Evolutionary conservation across 371 early-diverging fungal genomes (phyloP).

Genomic region (Syncephalastrum monosporum): DNA sequence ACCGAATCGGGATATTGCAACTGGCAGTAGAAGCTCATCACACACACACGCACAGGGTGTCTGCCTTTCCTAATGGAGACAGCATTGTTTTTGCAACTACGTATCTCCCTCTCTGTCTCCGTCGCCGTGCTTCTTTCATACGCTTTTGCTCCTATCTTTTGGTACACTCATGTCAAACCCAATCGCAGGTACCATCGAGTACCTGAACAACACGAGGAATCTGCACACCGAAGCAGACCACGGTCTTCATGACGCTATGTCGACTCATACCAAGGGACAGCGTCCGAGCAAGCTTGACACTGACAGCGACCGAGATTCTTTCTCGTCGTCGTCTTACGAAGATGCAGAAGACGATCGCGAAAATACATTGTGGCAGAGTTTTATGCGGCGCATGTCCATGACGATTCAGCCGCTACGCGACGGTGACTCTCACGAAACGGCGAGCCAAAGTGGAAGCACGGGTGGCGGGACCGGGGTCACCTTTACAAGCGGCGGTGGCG

Average conservation of each 20-base stretch:
- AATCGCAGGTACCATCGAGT: conserved; percentile 18
- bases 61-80: no score
- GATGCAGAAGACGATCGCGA: conserved; percentile 6
- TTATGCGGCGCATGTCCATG: conserved; percentile 40
- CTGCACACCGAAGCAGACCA: background rate
- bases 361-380: conserved; percentile 23
- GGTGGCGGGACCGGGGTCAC: conserved; percentile 17
- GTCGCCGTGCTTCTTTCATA: no score
- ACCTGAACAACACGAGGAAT: conserved; percentile 8
- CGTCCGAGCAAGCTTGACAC: background rate
- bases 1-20: no score
- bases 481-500: conserved; percentile 18
- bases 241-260: background rate
- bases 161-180: conserved; percentile 18
- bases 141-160: no score
- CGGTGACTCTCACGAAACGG: conserved; percentile 15
- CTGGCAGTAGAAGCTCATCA: no score
- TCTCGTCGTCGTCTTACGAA: background rate
- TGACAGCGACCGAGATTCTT: background rate
- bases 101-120: no score
- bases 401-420: conserved; percentile 22
- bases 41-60: no score
- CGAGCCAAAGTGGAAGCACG: conserved; percentile 4
- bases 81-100: no score
- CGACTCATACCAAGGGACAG: background rate